phyloP scores from a whole-genome alignment of 1,139 yeast genomes.

The Zygosaccharomyces pseudobailii region DNA sequence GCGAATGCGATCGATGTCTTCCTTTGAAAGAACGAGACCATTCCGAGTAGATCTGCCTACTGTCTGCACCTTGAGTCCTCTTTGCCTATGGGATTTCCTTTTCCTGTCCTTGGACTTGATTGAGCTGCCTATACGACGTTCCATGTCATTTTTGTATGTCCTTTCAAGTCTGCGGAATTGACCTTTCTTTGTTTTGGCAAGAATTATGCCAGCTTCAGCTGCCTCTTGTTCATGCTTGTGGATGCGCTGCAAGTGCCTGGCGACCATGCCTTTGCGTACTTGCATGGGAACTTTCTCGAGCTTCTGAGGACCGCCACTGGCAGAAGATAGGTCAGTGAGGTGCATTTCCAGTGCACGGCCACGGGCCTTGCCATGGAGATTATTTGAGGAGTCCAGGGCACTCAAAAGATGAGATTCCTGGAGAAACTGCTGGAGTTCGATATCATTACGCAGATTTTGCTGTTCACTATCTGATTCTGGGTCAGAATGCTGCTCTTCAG shows the following conservation, averaged over 20 bases:
- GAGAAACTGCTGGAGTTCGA: conserved; percentile 75
- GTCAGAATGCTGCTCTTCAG: conserved; percentile 17
- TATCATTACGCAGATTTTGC: conserved; percentile 67
- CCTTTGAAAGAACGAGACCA: conserved; percentile 70
- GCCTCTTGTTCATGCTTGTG: conserved; percentile 69
- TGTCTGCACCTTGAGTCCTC: conserved; percentile 73
- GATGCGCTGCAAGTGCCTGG: conserved; percentile 49
- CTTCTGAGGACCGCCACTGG: conserved; percentile 43
- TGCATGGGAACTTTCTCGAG: conserved; percentile 84
- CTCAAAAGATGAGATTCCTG: conserved; percentile 83
- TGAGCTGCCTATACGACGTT: conserved; percentile 54
- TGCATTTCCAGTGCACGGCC: conserved; percentile 68
- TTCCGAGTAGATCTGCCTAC: conserved; percentile 78
- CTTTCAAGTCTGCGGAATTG: conserved; percentile 56
- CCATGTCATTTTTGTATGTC: conserved; percentile 39
- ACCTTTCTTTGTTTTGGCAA: conserved; percentile 62
- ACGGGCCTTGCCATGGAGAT: conserved; percentile 60
- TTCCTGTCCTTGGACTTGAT: conserved; percentile 30
- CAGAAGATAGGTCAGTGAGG: conserved; percentile 50
- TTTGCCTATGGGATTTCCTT: conserved; percentile 47
- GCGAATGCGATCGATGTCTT: conserved; percentile 46
- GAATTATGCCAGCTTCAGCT: conserved; percentile 78
- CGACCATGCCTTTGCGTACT: conserved; percentile 78
- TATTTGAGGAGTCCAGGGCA: conserved; percentile 34
- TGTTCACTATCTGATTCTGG: conserved; percentile 34